Evolutionary conservation across 768 basidiomycete species (phyloP), one percentile per base, ranked within the genome.

Genomic region (Russula dissimulans): DNA sequence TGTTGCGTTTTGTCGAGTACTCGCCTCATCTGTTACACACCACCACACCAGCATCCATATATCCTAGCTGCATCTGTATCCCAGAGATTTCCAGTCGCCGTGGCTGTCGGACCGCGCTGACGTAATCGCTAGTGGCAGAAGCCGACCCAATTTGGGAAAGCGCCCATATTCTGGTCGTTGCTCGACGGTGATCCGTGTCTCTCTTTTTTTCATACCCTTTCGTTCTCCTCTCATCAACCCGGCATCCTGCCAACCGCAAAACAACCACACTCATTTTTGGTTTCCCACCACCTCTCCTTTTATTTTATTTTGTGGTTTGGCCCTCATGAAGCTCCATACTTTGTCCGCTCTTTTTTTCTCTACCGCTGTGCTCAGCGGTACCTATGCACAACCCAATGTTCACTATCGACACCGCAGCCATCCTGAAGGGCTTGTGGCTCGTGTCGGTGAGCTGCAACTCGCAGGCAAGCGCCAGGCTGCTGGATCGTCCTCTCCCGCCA

Each of bases 321-420:
- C 39, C 31, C 7, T 18, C 57, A 17, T 71, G 70, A 71, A 70
- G 69, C 61, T 71, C 38, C 54, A 66, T 45, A 55, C 66, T 45
- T 59, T 69, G 44, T 55, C 65, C 57, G 45, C 65, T 55, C 63
- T 71, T 56, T 67, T 66, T 4, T 56, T 61, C 22, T 56, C 50
- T 9, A 18, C 17, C 36, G 57, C 65, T 36, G 51, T 64, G 51
- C 56, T 59, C 31, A 26, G 3, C 36, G 57, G 59, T 36, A 63
- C 61, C 4, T 57, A 57, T 46, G 59, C 56, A 36, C 42, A 34
- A 14, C 8, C 57, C 5, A 41, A 29, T 12, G 49, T 52, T 17
- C 61, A 53, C 29, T 58, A 61, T 22, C 59, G 53, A 26, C 34
- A 57, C 12, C 60, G 54, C 45, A 57, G 47, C 17, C 67, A 65